Conservation (phyloP, 106 monocot species). For the Allium sativum region DNA sequence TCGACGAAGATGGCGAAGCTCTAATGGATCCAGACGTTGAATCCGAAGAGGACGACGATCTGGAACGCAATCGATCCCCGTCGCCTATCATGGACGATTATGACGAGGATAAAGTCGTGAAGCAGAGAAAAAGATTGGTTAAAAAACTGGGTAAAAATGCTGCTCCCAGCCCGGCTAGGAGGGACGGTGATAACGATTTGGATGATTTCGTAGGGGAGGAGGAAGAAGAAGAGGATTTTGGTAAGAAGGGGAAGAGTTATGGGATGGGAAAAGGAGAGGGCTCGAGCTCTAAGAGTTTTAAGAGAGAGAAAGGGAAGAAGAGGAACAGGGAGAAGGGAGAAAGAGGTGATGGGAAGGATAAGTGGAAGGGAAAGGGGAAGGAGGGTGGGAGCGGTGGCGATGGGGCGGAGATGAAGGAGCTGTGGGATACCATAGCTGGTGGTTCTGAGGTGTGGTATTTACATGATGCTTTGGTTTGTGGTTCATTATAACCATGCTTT, state of each 20-base stretch:
- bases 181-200: conserved; percentile 14
- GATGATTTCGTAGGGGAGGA: conserved; percentile 49
- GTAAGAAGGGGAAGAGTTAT: conserved; percentile 36
- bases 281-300: not conserved
- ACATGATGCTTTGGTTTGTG: too few species aligned
- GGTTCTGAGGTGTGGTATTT: conserved; percentile 68
- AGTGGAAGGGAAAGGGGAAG: not conserved
- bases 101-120: conserved; percentile 33
- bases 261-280: conserved; percentile 13
- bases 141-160: conserved; percentile 47
- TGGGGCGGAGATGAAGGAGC: conserved; percentile 54
- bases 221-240: conserved; percentile 27
- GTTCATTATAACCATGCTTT: too few species aligned
- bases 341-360: not conserved
- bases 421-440: conserved; percentile 87
- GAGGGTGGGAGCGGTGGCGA: conserved; percentile 14
- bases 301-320: conserved; percentile 1
- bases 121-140: conserved; percentile 66
- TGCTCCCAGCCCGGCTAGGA: conserved; percentile 9
- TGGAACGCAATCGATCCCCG: conserved; percentile 55
- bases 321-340: not conserved
- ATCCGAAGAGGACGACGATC: conserved; percentile 26
- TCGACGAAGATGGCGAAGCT: conserved; percentile 80
- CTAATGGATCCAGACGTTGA: conserved; percentile 72
- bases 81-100: conserved; percentile 32